phyloP scores from a whole-genome alignment of 495 filamentous ascomycete species.

The Clavariopsis aquatica region DNA sequence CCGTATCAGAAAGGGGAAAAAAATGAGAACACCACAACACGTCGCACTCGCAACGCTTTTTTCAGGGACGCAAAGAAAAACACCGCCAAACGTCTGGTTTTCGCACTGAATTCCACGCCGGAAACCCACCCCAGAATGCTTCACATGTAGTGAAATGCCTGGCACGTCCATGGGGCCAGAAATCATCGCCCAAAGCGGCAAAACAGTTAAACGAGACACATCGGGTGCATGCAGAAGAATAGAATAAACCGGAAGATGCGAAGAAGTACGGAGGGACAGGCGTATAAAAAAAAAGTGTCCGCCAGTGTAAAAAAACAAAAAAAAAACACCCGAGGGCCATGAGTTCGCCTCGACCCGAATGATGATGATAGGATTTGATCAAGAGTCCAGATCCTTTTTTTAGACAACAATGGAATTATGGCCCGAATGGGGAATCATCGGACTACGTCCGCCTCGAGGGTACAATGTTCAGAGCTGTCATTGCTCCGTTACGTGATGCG shows the following conservation, averaged over 20 bases:
- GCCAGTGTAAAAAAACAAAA: too few species aligned
- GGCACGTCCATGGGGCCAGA: neutral
- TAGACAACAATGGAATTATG: too few species aligned
- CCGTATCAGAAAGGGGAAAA: neutral
- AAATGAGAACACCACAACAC: neutral
- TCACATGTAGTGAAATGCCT: neutral
- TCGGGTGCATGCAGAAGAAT: too few species aligned
- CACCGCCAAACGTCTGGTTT: neutral
- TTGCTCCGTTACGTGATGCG: too few species aligned
- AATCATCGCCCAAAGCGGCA: neutral
- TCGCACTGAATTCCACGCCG: neutral
- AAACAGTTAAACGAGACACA: neutral
- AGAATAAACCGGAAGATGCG: neutral
- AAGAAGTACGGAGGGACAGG: constrained; percentile 2
- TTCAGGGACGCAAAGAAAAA: neutral
- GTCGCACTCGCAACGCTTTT: too few species aligned
- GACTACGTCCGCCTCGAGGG: too few species aligned
- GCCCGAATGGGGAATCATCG: too few species aligned
- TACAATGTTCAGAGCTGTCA: too few species aligned
- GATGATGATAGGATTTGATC: too few species aligned
- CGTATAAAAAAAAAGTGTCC: neutral
- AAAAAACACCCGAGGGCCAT: too few species aligned
- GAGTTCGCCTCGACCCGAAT: too few species aligned
- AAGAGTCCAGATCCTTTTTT: too few species aligned
- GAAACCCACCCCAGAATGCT: constrained; percentile 12